Percentiles rank a stretch among this genome's conserved stretches.
phyloP scores from a whole-genome alignment of 2,329 filamentous ascomycete species.

The Tolypocladium album region DNA sequence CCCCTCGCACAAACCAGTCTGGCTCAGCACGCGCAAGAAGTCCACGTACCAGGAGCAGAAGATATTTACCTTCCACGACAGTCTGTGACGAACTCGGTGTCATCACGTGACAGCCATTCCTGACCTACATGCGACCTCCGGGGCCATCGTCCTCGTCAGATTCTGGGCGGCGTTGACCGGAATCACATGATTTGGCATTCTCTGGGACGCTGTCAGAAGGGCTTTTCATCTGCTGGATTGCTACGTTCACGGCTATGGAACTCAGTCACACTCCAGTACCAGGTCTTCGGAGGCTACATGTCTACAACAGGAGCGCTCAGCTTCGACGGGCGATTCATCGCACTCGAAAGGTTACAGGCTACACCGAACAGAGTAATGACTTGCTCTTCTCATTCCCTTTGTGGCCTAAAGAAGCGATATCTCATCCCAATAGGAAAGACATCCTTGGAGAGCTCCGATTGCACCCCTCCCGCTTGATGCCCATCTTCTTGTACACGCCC shows the following conservation, averaged over 20 bases:
- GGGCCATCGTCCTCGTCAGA: neutral
- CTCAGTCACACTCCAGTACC: neutral
- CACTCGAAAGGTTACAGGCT: constrained; percentile 9
- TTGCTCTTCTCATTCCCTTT: constrained; percentile 7
- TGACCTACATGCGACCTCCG: neutral
- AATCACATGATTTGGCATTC: constrained; percentile 7
- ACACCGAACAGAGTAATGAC: constrained; percentile 11
- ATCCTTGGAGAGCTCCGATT: constrained; percentile 6
- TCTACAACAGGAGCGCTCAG: neutral
- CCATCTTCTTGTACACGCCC: neutral
- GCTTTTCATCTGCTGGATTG: neutral
- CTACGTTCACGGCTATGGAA: neutral
- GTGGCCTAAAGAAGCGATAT: constrained; percentile 20
- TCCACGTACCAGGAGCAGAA: neutral
- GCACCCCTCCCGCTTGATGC: neutral
- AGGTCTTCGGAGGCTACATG: neutral
- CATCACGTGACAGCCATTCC: neutral
- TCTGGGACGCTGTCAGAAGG: neutral
- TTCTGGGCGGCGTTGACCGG: neutral
- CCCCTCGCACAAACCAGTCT: neutral
- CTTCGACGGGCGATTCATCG: constrained; percentile 7
- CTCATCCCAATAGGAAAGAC: constrained; percentile 22
- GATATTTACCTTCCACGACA: neutral
- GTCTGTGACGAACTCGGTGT: no score
- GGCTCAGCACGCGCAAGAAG: neutral